A percentile compares a stretch with the other conserved stretches of the same genome.
phyloP scores from a whole-genome alignment of 148 eudicot genomes.

The Diospyros lotus region DNA sequence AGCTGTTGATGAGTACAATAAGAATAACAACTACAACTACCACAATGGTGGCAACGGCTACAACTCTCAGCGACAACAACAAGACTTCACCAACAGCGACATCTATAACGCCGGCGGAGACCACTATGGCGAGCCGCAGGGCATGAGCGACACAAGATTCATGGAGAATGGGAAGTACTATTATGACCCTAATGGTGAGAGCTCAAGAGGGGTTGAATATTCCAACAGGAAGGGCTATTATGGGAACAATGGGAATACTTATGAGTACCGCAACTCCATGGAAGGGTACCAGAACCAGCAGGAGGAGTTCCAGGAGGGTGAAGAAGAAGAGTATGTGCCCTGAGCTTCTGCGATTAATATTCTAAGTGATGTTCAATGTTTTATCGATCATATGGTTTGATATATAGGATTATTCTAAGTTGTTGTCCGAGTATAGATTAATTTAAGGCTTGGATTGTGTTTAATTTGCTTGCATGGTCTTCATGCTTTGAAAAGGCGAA shows the following conservation, averaged over 20 bases:
- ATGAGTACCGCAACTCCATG: constrained; percentile 31
- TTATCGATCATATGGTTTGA: not conserved
- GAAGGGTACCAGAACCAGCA: constrained; percentile 24
- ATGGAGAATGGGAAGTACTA: constrained; percentile 74
- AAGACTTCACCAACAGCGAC: not conserved
- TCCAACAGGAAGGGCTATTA: constrained; percentile 25
- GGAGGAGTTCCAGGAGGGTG: constrained; percentile 29
- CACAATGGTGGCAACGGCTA: not conserved
- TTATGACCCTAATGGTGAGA: constrained; percentile 45
- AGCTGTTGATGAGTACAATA: not conserved
- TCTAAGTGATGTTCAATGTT: not conserved
- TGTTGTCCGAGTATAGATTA: not conserved
- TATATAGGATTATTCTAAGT: no score
- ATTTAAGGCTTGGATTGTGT: not conserved
- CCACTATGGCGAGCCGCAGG: constrained; percentile 28
- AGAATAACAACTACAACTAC: not conserved
- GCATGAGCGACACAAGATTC: constrained; percentile 89
- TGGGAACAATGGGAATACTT: constrained; percentile 27
- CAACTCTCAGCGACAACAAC: not conserved
- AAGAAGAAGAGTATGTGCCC: constrained; percentile 27
- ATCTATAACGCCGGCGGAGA: constrained; percentile 11
- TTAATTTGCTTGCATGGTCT: not conserved
- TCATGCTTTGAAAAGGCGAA: not conserved
- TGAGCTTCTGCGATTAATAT: constrained; percentile 10
- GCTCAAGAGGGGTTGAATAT: not conserved